Conservation (phyloP, 257 asterid species). For the Nicotiana sylvestris region DNA sequence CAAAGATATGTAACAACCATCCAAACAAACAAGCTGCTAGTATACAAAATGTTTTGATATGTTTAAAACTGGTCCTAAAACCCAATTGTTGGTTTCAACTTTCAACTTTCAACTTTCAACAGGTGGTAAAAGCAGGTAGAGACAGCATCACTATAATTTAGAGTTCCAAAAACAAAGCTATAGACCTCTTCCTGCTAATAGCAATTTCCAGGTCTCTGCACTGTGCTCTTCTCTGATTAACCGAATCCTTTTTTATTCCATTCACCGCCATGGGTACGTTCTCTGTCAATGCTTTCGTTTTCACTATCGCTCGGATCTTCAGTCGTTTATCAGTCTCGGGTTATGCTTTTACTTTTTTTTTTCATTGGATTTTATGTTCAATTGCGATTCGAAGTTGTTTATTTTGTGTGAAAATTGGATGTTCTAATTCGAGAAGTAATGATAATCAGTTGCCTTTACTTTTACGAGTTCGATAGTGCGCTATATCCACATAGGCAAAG, state of each 20-base stretch:
- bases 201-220: neutral
- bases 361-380: neutral
- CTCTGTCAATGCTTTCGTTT: neutral
- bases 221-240: neutral
- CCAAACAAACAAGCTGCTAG: too few species aligned
- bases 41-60: neutral
- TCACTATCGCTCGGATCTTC: neutral
- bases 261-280: conserved; percentile 18
- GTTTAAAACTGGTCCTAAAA: neutral
- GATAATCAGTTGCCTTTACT: neutral
- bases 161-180: neutral
- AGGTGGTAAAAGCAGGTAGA: neutral
- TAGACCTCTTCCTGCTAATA: neutral
- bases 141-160: neutral
- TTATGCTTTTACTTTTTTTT: neutral
- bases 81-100: neutral
- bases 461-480: neutral
- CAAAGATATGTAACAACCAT: too few species aligned
- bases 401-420: neutral
- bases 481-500: neutral
- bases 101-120: neutral
- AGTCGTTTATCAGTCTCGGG: neutral
- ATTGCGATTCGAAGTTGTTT: neutral
- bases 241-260: neutral
- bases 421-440: neutral